Base-by-base conservation (phyloP, 345 rosid genomes). In the Diplotaxis tenuifolia region DNA sequence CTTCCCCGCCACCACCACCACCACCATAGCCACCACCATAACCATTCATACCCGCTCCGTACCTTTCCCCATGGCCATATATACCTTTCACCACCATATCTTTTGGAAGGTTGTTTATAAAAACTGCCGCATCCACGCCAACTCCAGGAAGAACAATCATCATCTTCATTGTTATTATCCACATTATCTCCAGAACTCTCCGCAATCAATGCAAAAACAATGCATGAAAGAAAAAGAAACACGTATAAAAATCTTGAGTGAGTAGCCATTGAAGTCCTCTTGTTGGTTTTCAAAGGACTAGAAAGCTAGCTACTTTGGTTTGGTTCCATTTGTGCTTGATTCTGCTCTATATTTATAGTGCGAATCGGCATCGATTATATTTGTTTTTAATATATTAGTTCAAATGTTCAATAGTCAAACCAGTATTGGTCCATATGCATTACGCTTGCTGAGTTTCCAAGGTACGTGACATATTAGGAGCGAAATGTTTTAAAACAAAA, bases 81-180 rank as follows among this genome's bases (percentile, higher is more conserved):
- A n/a, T n/a, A 38, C 0, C 58, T 55, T 7, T 45, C 60, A 23
- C 62, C 69, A n/a, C 62, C 67, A 5, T 70, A 81, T 21, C 65
- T 55, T 75, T 62, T 62, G 27, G 50, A 58, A 54, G 15, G 34
- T 28, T 62, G 54, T 20, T 65, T 62, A 1, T 61, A 68, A 58
- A 84, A 84, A 52, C 84, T 84, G 40, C 88, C 86, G 56, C 88
- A 82, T 15, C 90, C 79, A 34, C 85, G 68, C 90, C 85, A 86
- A 76, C 78, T 74, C 56, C 75, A 11, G 25, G 75, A 75, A 0
- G 74, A 80, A 23, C 88, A 82, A 67, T 75, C 69, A 16, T 83
- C 80, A 15, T 57, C 70, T 4, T 63, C 71, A 58, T 76, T 70
- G 21, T 63, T 65, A 56, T 68, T 64, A 54, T 71, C 81, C 18